Evolutionary conservation across 108 stramenopile species (phyloP), one percentile per base, ranked within the genome.

Genomic region (Pseudonitzschia pungens): DNA sequence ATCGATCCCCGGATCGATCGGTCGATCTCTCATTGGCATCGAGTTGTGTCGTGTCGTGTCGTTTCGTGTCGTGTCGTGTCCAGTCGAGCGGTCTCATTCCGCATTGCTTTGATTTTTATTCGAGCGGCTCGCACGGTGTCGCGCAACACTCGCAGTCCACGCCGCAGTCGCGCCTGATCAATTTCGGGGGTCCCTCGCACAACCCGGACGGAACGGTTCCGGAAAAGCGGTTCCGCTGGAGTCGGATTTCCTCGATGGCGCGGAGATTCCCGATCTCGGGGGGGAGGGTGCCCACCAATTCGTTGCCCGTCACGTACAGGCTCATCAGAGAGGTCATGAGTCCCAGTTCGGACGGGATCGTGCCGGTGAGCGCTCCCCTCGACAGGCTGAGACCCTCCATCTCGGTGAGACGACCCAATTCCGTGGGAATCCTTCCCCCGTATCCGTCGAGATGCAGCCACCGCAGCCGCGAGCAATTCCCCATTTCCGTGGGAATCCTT

Each of bases 281-380:
- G 1, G 88, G 88, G 22, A 90, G 55, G 7, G 51, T 55, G 24
- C 86, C 89, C 1, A 44, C 54, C 40, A 87, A 71, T 28, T 69
- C 59, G 20, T 62, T 20, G 18, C 10, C 15, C 8, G 10, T 27
- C 8, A 62, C 60, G 22, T 20, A 62, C 60, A 62, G 28, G 28
- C 11, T 27, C 28, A 20, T 18, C 40, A 65, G 31, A n/a, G 40
- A 42, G 32, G 36, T 44, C 15, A 16, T 6, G 12, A 16, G 21
- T 42, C 41, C 64, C 20, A 65, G 33, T 11, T 40, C 14, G 29
- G 43, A 58, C 22, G 74, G 74, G 16, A 87, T 22, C 32, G 83
- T 75, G 14, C 83, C 86, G 2, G 44, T 28, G 1, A 1, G 4
- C 31, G 5, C 45, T 11, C 40, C 65, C 4, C 7, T 24, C 2